These are phyloP conservation scores for Sporothrix luriei DNA, from an alignment of 2,329 filamentous ascomycete genomes.

Conservation along the genomic window DNA sequence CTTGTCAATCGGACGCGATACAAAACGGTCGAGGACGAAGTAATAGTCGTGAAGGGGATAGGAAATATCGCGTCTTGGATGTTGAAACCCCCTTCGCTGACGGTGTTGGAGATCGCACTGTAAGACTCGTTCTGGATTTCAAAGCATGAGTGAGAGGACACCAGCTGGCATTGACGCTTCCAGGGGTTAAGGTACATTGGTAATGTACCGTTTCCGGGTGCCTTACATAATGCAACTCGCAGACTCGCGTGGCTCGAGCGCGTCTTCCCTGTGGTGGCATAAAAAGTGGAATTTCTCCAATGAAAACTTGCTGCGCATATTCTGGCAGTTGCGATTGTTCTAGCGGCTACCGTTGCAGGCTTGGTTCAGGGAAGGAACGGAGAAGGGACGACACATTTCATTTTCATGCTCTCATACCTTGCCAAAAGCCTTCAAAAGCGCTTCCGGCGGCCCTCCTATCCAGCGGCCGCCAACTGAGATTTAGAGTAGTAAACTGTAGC, in stretches of 20 bases:
- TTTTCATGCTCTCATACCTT: background rate
- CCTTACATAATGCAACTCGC: constrained; percentile 13
- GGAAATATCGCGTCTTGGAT: constrained; percentile 1
- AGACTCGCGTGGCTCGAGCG: constrained; percentile 15
- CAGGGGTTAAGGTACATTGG: constrained; percentile 5
- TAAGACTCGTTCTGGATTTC: constrained; percentile 14
- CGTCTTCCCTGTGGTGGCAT: constrained; percentile 10
- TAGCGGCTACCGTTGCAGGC: background rate
- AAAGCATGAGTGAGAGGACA: constrained; percentile 16
- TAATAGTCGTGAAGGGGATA: background rate
- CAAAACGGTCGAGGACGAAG: background rate
- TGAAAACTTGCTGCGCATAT: background rate
- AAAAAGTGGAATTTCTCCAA: constrained; percentile 5
- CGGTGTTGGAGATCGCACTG: background rate
- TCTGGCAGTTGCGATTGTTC: constrained; percentile 4
- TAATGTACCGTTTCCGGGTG: background rate
- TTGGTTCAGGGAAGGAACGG: background rate
- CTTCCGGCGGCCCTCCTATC: background rate
- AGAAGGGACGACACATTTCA: background rate
- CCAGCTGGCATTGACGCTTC: constrained; percentile 16
- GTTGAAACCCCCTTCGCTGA: background rate
- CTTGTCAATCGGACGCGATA: background rate
- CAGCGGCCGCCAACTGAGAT: background rate
- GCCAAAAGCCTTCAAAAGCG: background rate
- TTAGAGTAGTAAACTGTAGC: background rate